A percentile compares a stretch with the other conserved stretches of the same genome.
These are phyloP conservation scores for Dactylellina leptospora DNA, from an alignment of 2,329 filamentous ascomycete genomes.

Conservation along the genomic window DNA sequence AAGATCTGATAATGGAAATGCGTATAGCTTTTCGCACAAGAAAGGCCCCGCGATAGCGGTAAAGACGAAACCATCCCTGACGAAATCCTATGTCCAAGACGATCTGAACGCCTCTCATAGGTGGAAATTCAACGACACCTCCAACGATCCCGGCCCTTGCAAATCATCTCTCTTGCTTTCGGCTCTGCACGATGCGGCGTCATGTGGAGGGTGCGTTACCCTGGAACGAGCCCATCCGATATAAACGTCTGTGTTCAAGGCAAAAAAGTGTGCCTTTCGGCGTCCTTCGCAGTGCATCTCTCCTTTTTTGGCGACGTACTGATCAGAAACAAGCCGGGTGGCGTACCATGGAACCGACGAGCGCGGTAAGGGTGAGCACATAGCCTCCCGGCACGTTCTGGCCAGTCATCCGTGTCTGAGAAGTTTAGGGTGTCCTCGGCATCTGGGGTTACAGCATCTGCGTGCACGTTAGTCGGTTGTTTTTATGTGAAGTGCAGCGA, in stretches of 20 bases:
- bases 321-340: slow-evolving; percentile 24
- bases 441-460: background rate
- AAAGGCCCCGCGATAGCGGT: too few species aligned
- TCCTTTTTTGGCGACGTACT: background rate
- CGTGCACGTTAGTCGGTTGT: too few species aligned
- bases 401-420: slow-evolving; percentile 25
- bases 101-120: slow-evolving; percentile 13
- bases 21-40: too few species aligned
- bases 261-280: background rate
- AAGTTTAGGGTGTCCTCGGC: background rate
- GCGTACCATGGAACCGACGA: slow-evolving; percentile 46
- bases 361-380: slow-evolving; percentile 13
- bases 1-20: too few species aligned
- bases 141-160: slow-evolving; percentile 18
- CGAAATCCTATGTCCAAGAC: slow-evolving; percentile 11
- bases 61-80: slow-evolving; percentile 30
- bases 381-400: slow-evolving; percentile 26
- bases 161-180: slow-evolving; percentile 6
- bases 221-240: background rate
- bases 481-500: too few species aligned
- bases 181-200: slow-evolving; percentile 30
- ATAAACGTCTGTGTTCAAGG: slow-evolving; percentile 9
- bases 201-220: slow-evolving; percentile 1
- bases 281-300: background rate
- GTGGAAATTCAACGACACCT: slow-evolving; percentile 37